A percentile compares a stretch with the other conserved stretches of the same genome.
Evolutionary conservation across 768 basidiomycete species (phyloP).

Genomic region (Tylopilus balloui): DNA sequence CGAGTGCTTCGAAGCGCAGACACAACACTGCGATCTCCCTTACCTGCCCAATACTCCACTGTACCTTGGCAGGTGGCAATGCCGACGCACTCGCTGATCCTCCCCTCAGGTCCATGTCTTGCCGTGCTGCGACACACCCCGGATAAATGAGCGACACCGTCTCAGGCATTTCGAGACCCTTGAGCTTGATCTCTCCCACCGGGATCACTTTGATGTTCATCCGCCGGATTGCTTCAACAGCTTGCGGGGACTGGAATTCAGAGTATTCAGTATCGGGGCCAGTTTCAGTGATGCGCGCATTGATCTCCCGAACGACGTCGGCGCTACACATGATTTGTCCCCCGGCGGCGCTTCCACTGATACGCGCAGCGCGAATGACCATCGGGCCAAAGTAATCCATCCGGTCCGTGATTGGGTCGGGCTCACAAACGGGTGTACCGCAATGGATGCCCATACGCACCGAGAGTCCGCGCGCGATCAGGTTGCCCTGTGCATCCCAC

Average conservation of each 20-base stretch:
- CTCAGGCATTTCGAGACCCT: conserved; percentile 92
- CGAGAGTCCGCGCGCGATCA: conserved; percentile 84
- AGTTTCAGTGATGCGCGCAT: conserved; percentile 50
- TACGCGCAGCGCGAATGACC: conserved; percentile 89
- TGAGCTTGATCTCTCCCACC: conserved; percentile 90
- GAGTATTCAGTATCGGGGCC: conserved; percentile 61
- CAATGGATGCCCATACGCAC: conserved; percentile 98
- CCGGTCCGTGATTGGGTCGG: conserved; percentile 84
- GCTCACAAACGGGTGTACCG: conserved; percentile 83
- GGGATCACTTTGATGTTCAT: conserved; percentile 65
- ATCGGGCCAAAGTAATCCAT: conserved; percentile 99
- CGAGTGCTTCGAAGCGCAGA: conserved; percentile 74
- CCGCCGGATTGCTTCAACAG: conserved; percentile 69
- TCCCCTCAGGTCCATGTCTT: conserved; percentile 45
- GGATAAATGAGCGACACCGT: conserved; percentile 84
- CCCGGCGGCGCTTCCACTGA: conserved; percentile 77
- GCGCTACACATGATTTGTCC: conserved; percentile 92
- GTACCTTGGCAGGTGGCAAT: conserved; percentile 38
- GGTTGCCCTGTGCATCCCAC: conserved; percentile 54
- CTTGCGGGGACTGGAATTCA: conserved; percentile 49
- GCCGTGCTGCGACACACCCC: conserved; percentile 61
- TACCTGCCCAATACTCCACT: conserved; percentile 71
- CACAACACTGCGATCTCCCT: conserved; percentile 68
- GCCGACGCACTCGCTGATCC: conserved; percentile 11
- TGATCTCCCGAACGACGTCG: conserved; percentile 80